Percentiles rank a stretch among this genome's conserved stretches.
Conservation (phyloP, 495 filamentous ascomycete species). For the Xylaria intraflava region DNA sequence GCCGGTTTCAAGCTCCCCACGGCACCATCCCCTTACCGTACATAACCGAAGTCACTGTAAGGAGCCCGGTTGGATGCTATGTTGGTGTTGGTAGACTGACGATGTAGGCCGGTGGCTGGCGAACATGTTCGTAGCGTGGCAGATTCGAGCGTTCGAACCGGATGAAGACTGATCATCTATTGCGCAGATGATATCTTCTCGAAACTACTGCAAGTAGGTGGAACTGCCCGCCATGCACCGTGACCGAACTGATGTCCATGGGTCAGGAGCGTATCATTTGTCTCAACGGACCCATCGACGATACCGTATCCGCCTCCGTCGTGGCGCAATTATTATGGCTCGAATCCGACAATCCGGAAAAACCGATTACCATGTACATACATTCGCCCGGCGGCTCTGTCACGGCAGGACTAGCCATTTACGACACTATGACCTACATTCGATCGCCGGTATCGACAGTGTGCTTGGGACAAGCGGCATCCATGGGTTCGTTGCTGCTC, state of each 20-base stretch:
- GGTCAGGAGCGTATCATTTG: conserved; percentile 86
- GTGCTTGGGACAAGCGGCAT: conserved; percentile 89
- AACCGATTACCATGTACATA: conserved; percentile 95
- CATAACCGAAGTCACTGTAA: conserved; percentile 75
- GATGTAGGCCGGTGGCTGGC: conserved; percentile 76
- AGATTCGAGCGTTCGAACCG: conserved; percentile 12
- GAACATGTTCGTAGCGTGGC: conserved; percentile 61
- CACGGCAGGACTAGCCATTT: conserved; percentile 83
- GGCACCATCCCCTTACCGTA: conserved; percentile 63
- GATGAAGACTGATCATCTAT: conserved; percentile 18
- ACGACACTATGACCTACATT: conserved; percentile 99
- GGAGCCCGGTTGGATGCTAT: conserved; percentile 24
- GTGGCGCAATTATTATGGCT: conserved; percentile 96
- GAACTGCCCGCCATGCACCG: too few species aligned
- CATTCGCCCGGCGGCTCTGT: conserved; percentile 96
- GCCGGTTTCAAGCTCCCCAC: conserved; percentile 34
- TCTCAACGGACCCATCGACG: conserved; percentile 87
- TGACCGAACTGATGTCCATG: conserved; percentile 13
- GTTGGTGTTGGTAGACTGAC: conserved; percentile 33
- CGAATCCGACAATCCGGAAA: conserved; percentile 90
- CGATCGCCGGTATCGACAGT: conserved; percentile 86
- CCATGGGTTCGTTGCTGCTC: conserved; percentile 87
- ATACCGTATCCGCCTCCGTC: conserved; percentile 78
- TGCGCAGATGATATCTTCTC: conserved; percentile 75
- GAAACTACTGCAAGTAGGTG: conserved; percentile 60